A percentile compares a stretch with the other conserved stretches of the same genome.
Conservation (phyloP, 202 grass and related monocot genomes). For the Carex sylvatica region DNA sequence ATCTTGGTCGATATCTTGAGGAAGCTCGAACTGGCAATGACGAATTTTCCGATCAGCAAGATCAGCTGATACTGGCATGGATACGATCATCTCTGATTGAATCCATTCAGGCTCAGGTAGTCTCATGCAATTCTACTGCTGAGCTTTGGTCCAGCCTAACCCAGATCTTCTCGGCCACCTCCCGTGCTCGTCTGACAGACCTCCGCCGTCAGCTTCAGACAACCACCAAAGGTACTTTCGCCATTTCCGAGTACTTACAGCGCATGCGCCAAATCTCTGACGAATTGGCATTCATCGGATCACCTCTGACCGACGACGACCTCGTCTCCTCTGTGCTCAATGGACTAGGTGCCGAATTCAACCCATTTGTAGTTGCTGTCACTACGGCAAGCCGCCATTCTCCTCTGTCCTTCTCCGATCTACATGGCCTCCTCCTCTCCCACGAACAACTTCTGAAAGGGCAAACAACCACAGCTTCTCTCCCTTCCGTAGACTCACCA, state of each 20-base stretch:
- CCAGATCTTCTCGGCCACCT: background rate
- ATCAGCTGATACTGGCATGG: no score
- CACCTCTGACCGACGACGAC: background rate
- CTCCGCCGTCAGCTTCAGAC: background rate
- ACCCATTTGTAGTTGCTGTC: background rate
- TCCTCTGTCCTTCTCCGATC: background rate
- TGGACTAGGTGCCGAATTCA: background rate
- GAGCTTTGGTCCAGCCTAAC: background rate
- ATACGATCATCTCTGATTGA: background rate
- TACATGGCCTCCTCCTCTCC: background rate
- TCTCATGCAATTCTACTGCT: background rate
- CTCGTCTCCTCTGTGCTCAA: background rate
- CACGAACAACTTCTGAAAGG: background rate
- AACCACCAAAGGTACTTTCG: fast-evolving
- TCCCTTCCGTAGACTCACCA: no score
- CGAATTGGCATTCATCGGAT: background rate
- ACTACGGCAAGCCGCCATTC: background rate
- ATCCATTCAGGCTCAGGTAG: background rate
- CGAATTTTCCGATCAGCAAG: no score
- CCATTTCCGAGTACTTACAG: background rate
- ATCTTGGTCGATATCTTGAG: no score
- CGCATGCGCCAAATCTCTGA: background rate
- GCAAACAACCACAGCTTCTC: no score
- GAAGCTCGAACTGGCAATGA: no score
- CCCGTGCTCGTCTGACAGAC: background rate